These are phyloP conservation scores for Phytopythium aichiense DNA, from an alignment of 352 stramenopile genomes.

Conservation along the genomic window DNA sequence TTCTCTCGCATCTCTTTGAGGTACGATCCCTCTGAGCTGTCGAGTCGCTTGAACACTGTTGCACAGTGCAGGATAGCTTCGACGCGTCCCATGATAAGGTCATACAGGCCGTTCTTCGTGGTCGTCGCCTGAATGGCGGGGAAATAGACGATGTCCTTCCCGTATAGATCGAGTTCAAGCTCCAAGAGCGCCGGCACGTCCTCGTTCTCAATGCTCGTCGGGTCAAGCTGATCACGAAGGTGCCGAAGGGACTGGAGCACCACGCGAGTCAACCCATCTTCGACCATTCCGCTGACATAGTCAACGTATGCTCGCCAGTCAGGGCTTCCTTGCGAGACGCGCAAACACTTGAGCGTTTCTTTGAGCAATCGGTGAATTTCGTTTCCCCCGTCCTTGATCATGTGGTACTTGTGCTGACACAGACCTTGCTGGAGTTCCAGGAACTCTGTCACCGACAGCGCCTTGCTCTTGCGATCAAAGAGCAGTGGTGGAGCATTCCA, in stretches of 20 bases:
- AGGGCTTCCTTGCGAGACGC: conserved; percentile 86
- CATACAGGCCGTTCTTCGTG: conserved; percentile 48
- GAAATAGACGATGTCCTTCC: conserved; percentile 82
- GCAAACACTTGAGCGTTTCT: conserved; percentile 86
- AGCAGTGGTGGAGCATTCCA: conserved; percentile 76
- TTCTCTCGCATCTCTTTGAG: conserved; percentile 89
- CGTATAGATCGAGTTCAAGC: conserved; percentile 89
- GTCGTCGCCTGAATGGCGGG: conserved; percentile 48
- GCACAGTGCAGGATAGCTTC: conserved; percentile 65
- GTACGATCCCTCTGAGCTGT: conserved; percentile 85
- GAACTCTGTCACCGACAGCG: conserved; percentile 78
- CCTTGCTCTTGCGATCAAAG: conserved; percentile 87
- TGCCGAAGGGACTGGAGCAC: conserved; percentile 64
- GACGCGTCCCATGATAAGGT: conserved; percentile 60
- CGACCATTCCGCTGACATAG: conserved; percentile 89
- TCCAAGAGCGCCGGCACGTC: conserved; percentile 86
- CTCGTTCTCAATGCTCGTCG: conserved; percentile 74
- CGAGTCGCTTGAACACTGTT: conserved; percentile 80
- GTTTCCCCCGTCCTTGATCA: conserved; percentile 86
- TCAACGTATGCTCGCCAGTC: conserved; percentile 93
- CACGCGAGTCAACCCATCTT: conserved; percentile 74
- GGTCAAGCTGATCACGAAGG: conserved; percentile 83
- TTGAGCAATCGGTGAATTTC: conserved; percentile 88
- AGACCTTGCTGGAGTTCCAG: conserved; percentile 73
- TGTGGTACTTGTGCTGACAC: conserved; percentile 79